A percentile compares a stretch with the other conserved stretches of the same genome.
These are phyloP conservation scores for Saccharomycopsis malanga DNA, from an alignment of 805 yeast genomes.

Conservation along the genomic window DNA sequence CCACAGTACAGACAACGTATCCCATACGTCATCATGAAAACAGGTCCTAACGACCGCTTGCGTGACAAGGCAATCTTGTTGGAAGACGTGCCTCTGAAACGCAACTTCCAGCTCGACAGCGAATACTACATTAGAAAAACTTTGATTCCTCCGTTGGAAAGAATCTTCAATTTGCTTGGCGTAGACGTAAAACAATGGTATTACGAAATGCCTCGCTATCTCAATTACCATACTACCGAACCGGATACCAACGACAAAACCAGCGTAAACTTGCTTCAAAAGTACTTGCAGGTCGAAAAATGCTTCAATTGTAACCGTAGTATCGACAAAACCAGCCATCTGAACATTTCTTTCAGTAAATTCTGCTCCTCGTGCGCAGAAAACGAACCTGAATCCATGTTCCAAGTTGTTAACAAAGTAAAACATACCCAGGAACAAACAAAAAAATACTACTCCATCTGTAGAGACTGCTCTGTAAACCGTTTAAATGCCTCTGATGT, in stretches of 20 bases:
- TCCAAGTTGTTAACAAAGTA: conserved; percentile 17
- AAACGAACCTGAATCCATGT: conserved; percentile 17
- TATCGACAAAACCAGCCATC: background rate
- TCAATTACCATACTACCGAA: background rate
- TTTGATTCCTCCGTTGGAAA: conserved; percentile 81
- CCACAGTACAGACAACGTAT: conserved; percentile 89
- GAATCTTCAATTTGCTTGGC: conserved; percentile 77
- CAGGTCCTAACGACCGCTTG: conserved; percentile 44
- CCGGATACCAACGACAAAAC: background rate
- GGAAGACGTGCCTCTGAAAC: conserved; percentile 49
- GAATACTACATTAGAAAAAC: conserved; percentile 83
- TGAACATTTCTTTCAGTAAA: background rate
- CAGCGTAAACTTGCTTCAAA: conserved; percentile 13
- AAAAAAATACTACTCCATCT: conserved; percentile 24
- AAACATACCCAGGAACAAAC: conserved; percentile 20
- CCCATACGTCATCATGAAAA: conserved; percentile 71
- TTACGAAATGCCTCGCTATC: conserved; percentile 46
- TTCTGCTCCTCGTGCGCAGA: conserved; percentile 18
- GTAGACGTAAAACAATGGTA: conserved; percentile 78
- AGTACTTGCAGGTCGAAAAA: conserved; percentile 20
- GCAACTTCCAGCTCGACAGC: conserved; percentile 44
- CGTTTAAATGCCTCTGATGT: conserved; percentile 10
- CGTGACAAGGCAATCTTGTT: conserved; percentile 80
- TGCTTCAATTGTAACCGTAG: conserved; percentile 21
- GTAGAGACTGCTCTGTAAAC: conserved; percentile 25